Conservation (phyloP, 768 basidiomycete species). For the Kwoniella europaea region DNA sequence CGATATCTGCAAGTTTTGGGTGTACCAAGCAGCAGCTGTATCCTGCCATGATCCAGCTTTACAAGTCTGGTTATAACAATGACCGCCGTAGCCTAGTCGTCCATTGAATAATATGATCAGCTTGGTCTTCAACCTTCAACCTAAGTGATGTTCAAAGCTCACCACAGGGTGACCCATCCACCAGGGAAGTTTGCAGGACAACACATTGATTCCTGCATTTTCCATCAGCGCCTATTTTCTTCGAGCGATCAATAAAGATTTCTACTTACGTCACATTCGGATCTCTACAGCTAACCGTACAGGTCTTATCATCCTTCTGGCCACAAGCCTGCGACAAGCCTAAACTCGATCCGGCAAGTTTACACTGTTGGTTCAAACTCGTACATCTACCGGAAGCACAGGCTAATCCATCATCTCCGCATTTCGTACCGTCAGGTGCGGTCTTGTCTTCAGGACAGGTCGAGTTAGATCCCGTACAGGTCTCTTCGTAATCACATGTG, state of each 20-base stretch:
- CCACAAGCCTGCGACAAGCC: conserved; percentile 72
- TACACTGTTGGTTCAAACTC: conserved; percentile 74
- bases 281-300: conserved; percentile 80
- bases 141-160: conserved; percentile 44
- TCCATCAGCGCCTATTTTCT: conserved; percentile 1
- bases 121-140: conserved; percentile 18
- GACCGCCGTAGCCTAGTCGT: conserved; percentile 69
- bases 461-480: conserved; percentile 75
- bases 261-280: conserved; percentile 61
- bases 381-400: conserved; percentile 83
- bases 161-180: conserved; percentile 86
- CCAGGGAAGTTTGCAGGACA: conserved; percentile 70
- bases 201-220: conserved; percentile 66
- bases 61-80: conserved; percentile 70
- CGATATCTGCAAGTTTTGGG: conserved; percentile 65
- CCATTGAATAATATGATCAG: neutral
- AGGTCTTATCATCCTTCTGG: conserved; percentile 67
- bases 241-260: neutral
- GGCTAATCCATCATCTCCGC: conserved; percentile 66
- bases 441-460: conserved; percentile 72
- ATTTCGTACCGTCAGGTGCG: conserved; percentile 63
- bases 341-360: conserved; percentile 73
- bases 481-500: conserved; percentile 73
- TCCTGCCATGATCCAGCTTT: conserved; percentile 66
- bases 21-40: conserved; percentile 75